Percentiles rank a stretch among this genome's conserved stretches.
Evolutionary conservation across 2,329 filamentous ascomycete species (phyloP).

Genomic region (Cytospora piceae): DNA sequence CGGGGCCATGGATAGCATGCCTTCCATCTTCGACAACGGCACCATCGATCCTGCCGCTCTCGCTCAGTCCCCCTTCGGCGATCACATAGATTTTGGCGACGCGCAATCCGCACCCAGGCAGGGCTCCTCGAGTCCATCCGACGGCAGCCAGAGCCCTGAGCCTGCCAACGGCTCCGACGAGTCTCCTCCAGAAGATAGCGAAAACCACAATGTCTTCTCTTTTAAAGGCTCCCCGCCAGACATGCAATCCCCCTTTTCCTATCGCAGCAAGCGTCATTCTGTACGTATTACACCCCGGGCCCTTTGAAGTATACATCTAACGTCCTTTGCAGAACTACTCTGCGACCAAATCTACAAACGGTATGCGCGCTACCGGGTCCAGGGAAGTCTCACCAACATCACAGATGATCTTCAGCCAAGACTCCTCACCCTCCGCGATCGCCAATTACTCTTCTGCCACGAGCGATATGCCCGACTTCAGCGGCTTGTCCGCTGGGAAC

Average conservation of each 20-base stretch:
- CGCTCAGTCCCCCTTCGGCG: constrained; percentile 35
- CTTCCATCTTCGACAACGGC: constrained; percentile 42
- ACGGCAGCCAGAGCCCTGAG: constrained; percentile 55
- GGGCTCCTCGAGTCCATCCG: constrained; percentile 30
- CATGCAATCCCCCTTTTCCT: constrained; percentile 15
- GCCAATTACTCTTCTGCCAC: constrained; percentile 53
- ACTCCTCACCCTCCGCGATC: constrained; percentile 53
- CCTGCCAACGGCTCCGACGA: constrained; percentile 34
- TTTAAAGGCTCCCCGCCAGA: constrained; percentile 26
- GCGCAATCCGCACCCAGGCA: constrained; percentile 33
- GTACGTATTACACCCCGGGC: constrained; percentile 39
- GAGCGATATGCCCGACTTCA: constrained; percentile 44
- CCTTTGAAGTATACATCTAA: constrained; percentile 34
- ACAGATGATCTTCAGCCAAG: constrained; percentile 55
- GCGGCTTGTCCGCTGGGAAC: constrained; percentile 8
- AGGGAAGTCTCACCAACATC: constrained; percentile 60
- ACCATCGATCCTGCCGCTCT: constrained; percentile 43
- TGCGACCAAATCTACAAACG: constrained; percentile 54
- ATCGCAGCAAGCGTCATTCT: constrained; percentile 48
- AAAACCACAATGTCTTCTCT: constrained; percentile 23
- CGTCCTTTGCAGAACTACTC: constrained; percentile 51
- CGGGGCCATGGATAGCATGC: constrained; percentile 44
- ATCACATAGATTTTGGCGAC: constrained; percentile 41
- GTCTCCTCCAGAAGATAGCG: constrained; percentile 14
- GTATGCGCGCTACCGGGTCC: constrained; percentile 50